Conservation (phyloP, 1,284 basidiomycete genomes). For the Amylostereum areolatum region DNA sequence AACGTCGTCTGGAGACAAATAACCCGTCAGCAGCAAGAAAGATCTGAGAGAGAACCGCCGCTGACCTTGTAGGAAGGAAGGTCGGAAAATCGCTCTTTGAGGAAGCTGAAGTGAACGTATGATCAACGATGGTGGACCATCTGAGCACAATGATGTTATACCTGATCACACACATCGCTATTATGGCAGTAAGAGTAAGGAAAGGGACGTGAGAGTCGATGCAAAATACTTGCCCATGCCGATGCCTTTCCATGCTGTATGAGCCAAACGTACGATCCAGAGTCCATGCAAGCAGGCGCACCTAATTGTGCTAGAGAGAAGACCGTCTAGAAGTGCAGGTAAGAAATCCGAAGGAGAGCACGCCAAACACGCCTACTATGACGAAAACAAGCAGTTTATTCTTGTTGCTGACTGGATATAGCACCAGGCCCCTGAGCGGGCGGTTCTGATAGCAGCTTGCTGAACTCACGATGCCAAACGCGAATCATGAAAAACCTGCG, state of each 20-base stretch:
- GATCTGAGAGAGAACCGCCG: not conserved
- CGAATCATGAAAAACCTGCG: conserved; percentile 8
- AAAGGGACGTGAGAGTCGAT: not conserved
- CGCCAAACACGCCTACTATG: conserved; percentile 1
- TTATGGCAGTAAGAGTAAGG: not conserved
- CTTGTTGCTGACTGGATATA: conserved; percentile 3
- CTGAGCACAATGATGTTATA: not conserved
- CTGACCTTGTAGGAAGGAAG: conserved; percentile 4
- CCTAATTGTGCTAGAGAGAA: conserved; percentile 8
- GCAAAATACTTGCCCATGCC: not conserved
- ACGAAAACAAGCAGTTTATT: conserved; percentile 2
- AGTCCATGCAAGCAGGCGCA: not conserved
- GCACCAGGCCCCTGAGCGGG: not conserved
- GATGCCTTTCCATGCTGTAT: conserved; percentile 1
- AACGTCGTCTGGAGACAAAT: not conserved
- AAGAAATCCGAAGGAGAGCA: not conserved
- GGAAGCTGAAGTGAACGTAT: not conserved
- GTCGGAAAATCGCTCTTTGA: conserved; percentile 1
- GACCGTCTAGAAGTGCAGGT: not conserved
- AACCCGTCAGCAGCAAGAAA: not conserved
- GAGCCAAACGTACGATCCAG: not conserved
- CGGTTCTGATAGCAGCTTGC: not conserved
- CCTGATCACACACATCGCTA: conserved; percentile 4
- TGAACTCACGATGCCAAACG: conserved; percentile 8
- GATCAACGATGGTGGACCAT: not conserved